These are phyloP conservation scores for Fraxinus dipetala DNA, from an alignment of 305 asterid genomes.

Conservation along the genomic window DNA sequence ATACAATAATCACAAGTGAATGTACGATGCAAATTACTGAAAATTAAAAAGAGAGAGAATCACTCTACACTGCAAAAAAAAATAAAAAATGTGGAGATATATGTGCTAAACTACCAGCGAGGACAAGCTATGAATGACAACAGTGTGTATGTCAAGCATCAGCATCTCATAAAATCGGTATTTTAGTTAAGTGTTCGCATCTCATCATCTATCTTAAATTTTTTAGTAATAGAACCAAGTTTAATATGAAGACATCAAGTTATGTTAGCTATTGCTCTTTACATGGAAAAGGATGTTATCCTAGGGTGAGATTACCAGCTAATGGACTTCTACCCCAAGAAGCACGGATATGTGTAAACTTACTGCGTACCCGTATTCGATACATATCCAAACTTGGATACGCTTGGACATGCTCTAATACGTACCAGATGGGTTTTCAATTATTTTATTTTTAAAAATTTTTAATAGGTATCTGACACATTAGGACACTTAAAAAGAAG, in stretches of 20 bases:
- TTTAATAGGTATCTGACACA: not conserved
- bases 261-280: not conserved
- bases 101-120: not conserved
- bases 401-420: not conserved
- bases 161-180: not conserved
- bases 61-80: not conserved
- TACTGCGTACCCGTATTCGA: not conserved
- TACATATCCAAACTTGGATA: not conserved
- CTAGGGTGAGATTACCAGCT: not conserved
- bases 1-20: not conserved
- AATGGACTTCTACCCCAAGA: not conserved
- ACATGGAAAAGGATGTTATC: not conserved
- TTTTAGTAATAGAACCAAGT: not conserved
- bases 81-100: not conserved
- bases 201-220: not conserved
- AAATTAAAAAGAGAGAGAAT: not conserved
- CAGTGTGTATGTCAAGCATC: not conserved
- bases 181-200: not conserved
- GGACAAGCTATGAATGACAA: constrained; percentile 13
- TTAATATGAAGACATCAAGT: not conserved
- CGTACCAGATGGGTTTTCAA: not conserved
- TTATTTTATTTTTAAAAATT: not conserved
- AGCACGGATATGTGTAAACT: not conserved
- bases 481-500: not conserved
- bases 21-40: not conserved